A percentile compares a stretch with the other conserved stretches of the same genome.
Conservation (phyloP, 2,329 filamentous ascomycete species). For the Aureobasidium uvarum region DNA sequence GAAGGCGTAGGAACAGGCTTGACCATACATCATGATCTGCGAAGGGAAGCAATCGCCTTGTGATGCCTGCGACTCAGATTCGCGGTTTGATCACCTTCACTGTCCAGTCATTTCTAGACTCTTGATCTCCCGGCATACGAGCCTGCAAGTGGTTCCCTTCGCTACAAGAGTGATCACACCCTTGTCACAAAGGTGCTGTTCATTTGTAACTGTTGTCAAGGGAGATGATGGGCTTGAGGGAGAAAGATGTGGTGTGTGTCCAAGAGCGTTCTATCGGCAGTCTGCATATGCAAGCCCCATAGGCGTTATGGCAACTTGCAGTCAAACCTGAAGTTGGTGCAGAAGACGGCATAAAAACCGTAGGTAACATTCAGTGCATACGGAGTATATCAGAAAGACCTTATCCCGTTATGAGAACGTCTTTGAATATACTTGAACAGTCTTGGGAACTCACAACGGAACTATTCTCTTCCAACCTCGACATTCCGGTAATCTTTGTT, state of each 20-base stretch:
- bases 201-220: neutral
- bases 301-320: slow-evolving; percentile 24
- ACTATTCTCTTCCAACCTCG: neutral
- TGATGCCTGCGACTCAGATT: neutral
- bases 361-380: slow-evolving; percentile 18
- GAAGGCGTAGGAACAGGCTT: slow-evolving; percentile 18
- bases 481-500: neutral
- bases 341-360: slow-evolving; percentile 12
- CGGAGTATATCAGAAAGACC: slow-evolving; percentile 16
- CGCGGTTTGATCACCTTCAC: slow-evolving; percentile 4
- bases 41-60: slow-evolving; percentile 20
- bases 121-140: neutral
- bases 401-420: neutral
- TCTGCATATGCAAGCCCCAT: slow-evolving; percentile 23
- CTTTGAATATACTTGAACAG: neutral
- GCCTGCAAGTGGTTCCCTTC: neutral
- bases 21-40: slow-evolving; percentile 24
- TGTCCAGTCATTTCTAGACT: neutral
- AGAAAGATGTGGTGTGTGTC: slow-evolving; percentile 17
- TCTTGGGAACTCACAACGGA: neutral
- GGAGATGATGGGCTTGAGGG: neutral
- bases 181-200: neutral
- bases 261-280: slow-evolving; percentile 8
- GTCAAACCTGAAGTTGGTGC: slow-evolving; percentile 16
- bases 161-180: slow-evolving; percentile 1